Evolutionary conservation across 257 asterid species (phyloP).

Genomic region (Solanum medicagineum): DNA sequence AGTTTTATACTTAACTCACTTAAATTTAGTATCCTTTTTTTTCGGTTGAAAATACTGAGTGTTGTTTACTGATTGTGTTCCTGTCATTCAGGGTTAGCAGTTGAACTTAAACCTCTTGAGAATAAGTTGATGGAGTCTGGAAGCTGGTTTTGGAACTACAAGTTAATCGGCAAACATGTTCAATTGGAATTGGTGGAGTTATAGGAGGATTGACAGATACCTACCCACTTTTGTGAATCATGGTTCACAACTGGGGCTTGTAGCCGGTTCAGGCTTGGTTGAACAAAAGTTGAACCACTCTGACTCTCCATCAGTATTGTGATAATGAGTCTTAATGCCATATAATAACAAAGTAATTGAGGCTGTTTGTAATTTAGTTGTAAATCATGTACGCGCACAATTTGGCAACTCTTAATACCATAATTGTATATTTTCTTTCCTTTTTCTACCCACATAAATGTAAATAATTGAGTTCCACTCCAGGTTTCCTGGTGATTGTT

Average conservation of each 20-base stretch:
- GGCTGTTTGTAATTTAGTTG: constrained; percentile 15
- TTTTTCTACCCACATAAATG: background rate
- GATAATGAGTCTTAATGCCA: background rate
- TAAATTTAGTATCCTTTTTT: background rate
- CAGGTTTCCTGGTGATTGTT: background rate
- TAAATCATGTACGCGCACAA: constrained; percentile 17
- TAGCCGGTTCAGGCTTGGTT: constrained; percentile 33
- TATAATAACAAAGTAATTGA: constrained; percentile 1
- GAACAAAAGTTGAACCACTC: constrained; percentile 68
- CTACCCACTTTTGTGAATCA: constrained; percentile 34
- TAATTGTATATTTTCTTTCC: background rate
- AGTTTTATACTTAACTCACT: background rate
- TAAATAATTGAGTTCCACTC: background rate
- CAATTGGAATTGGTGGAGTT: constrained; percentile 56
- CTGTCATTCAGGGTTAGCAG: constrained; percentile 42
- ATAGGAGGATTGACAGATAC: constrained; percentile 16
- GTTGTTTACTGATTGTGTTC: constrained; percentile 1
- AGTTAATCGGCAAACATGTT: constrained; percentile 44
- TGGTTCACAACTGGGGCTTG: constrained; percentile 42
- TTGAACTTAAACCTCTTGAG: constrained; percentile 50
- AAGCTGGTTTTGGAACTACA: constrained; percentile 93
- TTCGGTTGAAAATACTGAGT: background rate
- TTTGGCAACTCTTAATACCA: background rate
- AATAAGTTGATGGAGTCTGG: constrained; percentile 63
- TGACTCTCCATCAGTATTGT: constrained; percentile 1